These are phyloP conservation scores for Trichoderma gracile DNA, from an alignment of 2,329 filamentous ascomycete genomes.

Conservation along the genomic window DNA sequence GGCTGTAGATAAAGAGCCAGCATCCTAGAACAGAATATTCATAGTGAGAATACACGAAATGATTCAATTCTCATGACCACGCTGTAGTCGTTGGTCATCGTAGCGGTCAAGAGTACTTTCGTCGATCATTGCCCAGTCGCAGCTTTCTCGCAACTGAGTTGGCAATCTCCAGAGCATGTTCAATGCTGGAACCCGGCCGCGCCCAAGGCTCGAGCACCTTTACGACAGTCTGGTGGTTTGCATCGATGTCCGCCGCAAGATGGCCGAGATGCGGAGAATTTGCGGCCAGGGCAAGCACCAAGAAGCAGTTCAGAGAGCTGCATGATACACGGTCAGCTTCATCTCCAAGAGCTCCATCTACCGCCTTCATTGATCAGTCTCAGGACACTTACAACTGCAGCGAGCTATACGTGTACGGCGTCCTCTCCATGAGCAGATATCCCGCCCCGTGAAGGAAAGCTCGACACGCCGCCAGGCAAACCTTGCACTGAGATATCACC, in stretches of 20 bases:
- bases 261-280: slow-evolving; percentile 25
- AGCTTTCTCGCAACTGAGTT: slow-evolving; percentile 20
- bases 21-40: too few relatives aligned
- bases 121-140: slow-evolving; percentile 8
- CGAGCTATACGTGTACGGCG: slow-evolving; percentile 27
- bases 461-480: slow-evolving; percentile 25
- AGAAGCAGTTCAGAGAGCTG: slow-evolving; percentile 20
- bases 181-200: slow-evolving; percentile 27
- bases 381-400: slow-evolving; percentile 25
- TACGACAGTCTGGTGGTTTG: slow-evolving; percentile 14
- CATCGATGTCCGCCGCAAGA: slow-evolving; percentile 26
- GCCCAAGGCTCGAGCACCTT: slow-evolving; percentile 27
- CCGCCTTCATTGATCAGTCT: background rate
- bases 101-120: background rate
- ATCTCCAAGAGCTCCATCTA: background rate
- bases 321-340: background rate
- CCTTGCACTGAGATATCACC: slow-evolving; percentile 17
- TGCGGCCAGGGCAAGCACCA: slow-evolving; percentile 28
- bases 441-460: slow-evolving; percentile 17
- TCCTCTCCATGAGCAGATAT: slow-evolving; percentile 25
- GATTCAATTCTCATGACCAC: background rate
- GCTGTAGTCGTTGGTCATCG: background rate
- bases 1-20: background rate
- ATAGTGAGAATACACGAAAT: background rate
- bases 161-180: slow-evolving; percentile 26